These are phyloP conservation scores for Moesziomyces globuligerus DNA, from an alignment of 1,284 basidiomycete species.

Conservation along the genomic window DNA sequence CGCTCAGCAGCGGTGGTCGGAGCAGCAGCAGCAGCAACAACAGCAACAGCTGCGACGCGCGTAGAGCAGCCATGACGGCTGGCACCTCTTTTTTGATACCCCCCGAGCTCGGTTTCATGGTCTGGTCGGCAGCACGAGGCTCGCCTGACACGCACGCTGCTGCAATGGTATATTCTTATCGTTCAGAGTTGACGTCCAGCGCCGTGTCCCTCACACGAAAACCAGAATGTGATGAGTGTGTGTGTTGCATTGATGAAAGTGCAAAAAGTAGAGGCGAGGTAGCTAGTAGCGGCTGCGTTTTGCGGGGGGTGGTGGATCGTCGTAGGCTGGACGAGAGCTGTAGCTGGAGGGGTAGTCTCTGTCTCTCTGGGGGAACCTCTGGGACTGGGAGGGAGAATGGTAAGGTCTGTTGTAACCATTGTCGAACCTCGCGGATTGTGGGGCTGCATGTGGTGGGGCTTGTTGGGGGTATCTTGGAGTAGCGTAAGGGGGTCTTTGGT, in stretches of 20 bases:
- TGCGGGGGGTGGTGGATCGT: conserved; percentile 27
- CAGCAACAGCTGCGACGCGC: conserved; percentile 13
- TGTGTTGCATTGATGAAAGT: not conserved
- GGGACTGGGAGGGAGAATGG: not conserved
- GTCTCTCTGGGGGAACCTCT: conserved; percentile 7
- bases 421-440: conserved; percentile 17
- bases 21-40: conserved; percentile 16
- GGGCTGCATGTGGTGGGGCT: too few relatives aligned
- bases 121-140: too few relatives aligned
- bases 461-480: conserved; percentile 15
- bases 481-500: not conserved
- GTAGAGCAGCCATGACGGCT: not conserved
- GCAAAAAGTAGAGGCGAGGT: conserved; percentile 9
- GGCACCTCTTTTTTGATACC: conserved; percentile 3
- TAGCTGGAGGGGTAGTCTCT: conserved; percentile 13
- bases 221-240: not conserved
- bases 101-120: not conserved
- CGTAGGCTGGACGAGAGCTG: conserved; percentile 8
- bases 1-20: conserved; percentile 8
- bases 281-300: conserved; percentile 38
- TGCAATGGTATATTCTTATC: conserved; percentile 4
- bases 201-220: too few relatives aligned
- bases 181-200: too few relatives aligned
- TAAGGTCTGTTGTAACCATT: conserved; percentile 5
- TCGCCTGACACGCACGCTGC: not conserved